These are phyloP conservation scores for Seiridium unicorne DNA, from an alignment of 2,329 filamentous ascomycete species.

Conservation along the genomic window DNA sequence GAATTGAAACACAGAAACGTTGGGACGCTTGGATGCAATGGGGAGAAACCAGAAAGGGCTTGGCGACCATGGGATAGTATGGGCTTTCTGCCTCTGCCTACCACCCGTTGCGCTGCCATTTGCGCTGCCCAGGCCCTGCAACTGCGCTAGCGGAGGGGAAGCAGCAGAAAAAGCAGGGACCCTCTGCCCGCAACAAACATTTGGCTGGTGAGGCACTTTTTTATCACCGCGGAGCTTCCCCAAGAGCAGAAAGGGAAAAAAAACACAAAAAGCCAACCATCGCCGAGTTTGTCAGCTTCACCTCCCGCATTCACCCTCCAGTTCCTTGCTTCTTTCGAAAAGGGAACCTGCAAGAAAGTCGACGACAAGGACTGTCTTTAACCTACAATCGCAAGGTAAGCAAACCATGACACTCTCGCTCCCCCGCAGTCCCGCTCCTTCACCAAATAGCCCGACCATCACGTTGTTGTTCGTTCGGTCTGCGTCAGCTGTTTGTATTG, in stretches of 20 bases:
- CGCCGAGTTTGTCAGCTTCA: neutral
- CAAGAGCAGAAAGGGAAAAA: slow-evolving; percentile 1
- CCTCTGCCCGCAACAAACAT: neutral
- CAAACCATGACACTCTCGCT: no score
- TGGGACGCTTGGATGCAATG: slow-evolving; percentile 3
- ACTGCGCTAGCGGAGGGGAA: neutral
- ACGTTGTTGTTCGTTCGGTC: no score
- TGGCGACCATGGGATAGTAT: neutral
- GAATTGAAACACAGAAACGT: slow-evolving; percentile 9
- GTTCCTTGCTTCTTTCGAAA: neutral
- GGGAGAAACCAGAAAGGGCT: neutral
- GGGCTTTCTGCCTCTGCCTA: neutral
- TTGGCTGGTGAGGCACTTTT: slow-evolving; percentile 6
- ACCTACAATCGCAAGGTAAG: no score
- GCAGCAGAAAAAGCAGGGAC: neutral
- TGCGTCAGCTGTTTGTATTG: no score
- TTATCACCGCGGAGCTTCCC: slow-evolving; percentile 3
- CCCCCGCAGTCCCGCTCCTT: no score
- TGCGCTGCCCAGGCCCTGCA: neutral
- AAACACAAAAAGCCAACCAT: neutral
- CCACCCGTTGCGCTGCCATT: neutral
- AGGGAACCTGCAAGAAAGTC: neutral
- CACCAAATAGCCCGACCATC: no score
- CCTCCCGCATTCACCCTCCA: neutral
- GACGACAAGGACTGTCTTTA: no score